Evolutionary conservation across 2,329 filamentous ascomycete genomes (phyloP).

Genomic region (Aspergillus vadensis): DNA sequence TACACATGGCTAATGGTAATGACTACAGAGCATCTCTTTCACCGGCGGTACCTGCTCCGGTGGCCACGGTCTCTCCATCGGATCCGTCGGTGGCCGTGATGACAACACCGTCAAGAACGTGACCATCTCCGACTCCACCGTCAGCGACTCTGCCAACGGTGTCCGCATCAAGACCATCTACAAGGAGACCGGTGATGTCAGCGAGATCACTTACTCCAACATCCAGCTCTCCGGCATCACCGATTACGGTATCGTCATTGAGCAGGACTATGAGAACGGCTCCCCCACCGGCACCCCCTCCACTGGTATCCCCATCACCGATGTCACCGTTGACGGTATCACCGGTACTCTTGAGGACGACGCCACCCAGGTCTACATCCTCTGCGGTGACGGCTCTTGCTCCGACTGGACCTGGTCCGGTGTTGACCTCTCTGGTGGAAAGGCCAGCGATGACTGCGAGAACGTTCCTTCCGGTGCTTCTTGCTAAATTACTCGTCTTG

Average conservation of each 20-base stretch:
- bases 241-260: constrained; percentile 56
- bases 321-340: constrained; percentile 40
- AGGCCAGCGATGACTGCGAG: constrained; percentile 45
- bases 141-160: constrained; percentile 58
- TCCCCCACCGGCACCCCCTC: constrained; percentile 44
- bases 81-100: constrained; percentile 57
- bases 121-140: constrained; percentile 52
- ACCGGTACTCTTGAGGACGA: constrained; percentile 39
- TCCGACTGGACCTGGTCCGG: constrained; percentile 57
- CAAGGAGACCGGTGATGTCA: constrained; percentile 55
- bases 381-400: constrained; percentile 57
- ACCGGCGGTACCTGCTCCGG: constrained; percentile 34
- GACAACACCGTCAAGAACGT: constrained; percentile 59
- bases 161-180: constrained; percentile 61
- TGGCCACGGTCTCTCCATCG: constrained; percentile 59
- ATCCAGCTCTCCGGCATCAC: constrained; percentile 52
- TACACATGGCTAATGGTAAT: neutral
- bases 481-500: constrained; percentile 29
- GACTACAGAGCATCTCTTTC: constrained; percentile 30
- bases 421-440: constrained; percentile 56
- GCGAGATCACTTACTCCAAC: constrained; percentile 55
- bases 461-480: constrained; percentile 43
- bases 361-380: constrained; percentile 53
- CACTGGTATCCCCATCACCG: constrained; percentile 45
- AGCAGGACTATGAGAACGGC: constrained; percentile 60